phyloP scores from a whole-genome alignment of 129 eudicot species.

The Lactuca sativa region DNA sequence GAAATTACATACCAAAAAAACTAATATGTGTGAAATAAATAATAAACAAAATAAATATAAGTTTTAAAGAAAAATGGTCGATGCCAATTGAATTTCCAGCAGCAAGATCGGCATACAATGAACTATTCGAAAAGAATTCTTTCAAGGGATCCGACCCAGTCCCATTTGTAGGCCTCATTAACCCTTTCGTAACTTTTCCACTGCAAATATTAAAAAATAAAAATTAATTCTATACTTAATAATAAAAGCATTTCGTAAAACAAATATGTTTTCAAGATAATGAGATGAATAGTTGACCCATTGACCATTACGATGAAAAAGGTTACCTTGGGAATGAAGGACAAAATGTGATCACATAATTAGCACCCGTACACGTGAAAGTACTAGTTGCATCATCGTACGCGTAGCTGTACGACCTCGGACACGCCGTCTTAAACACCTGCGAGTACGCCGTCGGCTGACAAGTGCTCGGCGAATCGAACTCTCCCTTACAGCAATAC shows the following conservation, averaged over 20 bases:
- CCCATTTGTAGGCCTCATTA: constrained; percentile 31
- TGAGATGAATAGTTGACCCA: no score
- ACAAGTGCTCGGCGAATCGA: constrained; percentile 53
- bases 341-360: constrained; percentile 63
- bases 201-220: constrained; percentile 23
- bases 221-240: neutral
- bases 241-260: neutral
- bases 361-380: constrained; percentile 64
- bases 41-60: constrained; percentile 6
- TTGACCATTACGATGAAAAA: constrained; percentile 2
- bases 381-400: constrained; percentile 80
- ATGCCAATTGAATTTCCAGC: constrained; percentile 34
- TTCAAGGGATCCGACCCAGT: constrained; percentile 33
- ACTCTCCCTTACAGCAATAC: constrained; percentile 64
- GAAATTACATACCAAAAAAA: constrained; percentile 1
- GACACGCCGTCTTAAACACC: constrained; percentile 72
- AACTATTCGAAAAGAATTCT: constrained; percentile 56
- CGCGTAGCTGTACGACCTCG: constrained; percentile 72
- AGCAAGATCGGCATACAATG: constrained; percentile 66
- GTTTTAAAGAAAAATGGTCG: constrained; percentile 7
- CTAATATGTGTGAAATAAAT: neutral
- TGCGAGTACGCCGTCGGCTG: constrained; percentile 57
- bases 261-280: no score
- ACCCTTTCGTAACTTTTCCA: constrained; percentile 33
- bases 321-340: constrained; percentile 55